Base-by-base conservation (phyloP, 371 early-diverging fungal genomes). In the Rhizopus arrhizus region DNA sequence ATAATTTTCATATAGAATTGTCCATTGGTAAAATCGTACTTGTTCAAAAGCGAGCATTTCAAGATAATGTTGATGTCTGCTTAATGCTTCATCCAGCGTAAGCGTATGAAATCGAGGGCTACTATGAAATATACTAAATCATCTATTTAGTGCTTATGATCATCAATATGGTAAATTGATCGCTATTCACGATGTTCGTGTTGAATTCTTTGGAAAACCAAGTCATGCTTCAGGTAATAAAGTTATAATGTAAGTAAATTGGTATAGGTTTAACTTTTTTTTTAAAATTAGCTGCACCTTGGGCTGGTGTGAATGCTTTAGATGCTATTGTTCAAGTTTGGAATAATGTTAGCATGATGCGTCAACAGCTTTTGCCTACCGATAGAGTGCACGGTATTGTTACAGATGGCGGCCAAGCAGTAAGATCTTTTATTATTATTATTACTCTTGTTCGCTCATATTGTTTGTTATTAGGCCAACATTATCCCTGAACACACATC, bases 51-150 rank as follows among this genome's bases (percentile, higher is more conserved):
- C 82, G 87, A 3, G 89, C 86, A 10, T 90, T 92, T 66, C 78
- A 87, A 48, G 79, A 78, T 41, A 63, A 62, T 6, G 80, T 84
- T 2, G 91, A 91, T 63, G 76, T 87, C 5, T 84, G 87, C 59
- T 67, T 93, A 75, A 93, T 93, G 92, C 74, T 89, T 29, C 94
- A 93, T 65, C 91, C 92, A 32, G 74, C 86, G 57, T 81, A 80
- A 62, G 62, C 51, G 5, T 10, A 34, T 6, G 6, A 49, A 29
- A 46, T 16, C 7, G 13, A 36, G 11, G 15, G 12, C 22, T 22
- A 2, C 22, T 33, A 9, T 31, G 15, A 47, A 16, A 46, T 47
- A 22, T 10, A 6, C 12, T 46, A 13, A 12, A 29, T 40, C 7
- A 38, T 16, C 40, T 5, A 12, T 35, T 1, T 60, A 69, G 72